Conservation (phyloP, 148 eudicot species). For the Camellia japonica region DNA sequence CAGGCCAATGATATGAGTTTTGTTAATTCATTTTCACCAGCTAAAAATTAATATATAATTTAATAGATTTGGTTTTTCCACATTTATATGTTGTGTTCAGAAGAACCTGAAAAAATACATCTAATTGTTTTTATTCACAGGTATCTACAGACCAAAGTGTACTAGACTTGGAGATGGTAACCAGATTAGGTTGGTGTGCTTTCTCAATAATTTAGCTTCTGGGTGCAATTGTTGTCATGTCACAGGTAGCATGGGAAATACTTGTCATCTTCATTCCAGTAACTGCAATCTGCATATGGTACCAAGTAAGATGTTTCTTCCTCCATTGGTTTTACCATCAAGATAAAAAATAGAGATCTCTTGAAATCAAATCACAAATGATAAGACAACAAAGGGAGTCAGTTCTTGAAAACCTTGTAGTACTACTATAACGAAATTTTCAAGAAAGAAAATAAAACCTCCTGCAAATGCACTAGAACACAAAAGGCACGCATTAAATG, state of each 20-base stretch:
- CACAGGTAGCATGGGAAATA: conserved; percentile 94
- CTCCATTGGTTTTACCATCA: neutral
- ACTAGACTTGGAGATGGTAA: conserved; percentile 72
- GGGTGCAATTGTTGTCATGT: conserved; percentile 84
- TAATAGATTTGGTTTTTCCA: neutral
- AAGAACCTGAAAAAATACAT: neutral
- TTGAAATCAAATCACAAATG: neutral
- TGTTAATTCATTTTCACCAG: neutral
- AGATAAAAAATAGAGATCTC: neutral
- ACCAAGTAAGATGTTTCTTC: conserved; percentile 41
- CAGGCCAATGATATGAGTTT: conserved; percentile 2
- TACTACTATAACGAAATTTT: neutral
- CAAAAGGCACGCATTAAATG: neutral
- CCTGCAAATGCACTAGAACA: neutral
- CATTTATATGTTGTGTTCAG: neutral
- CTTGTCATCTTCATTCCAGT: conserved; percentile 78
- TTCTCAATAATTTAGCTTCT: conserved; percentile 71
- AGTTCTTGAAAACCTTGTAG: neutral
- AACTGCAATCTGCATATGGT: conserved; percentile 76
- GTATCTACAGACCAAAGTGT: conserved; percentile 92
- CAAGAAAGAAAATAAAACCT: neutral
- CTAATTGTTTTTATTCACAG: conserved; percentile 35
- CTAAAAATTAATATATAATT: neutral
- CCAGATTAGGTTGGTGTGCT: conserved; percentile 77
- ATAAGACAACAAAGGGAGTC: neutral